These are phyloP conservation scores for Petunia axillaris DNA, from an alignment of 257 asterid genomes.

Conservation along the genomic window DNA sequence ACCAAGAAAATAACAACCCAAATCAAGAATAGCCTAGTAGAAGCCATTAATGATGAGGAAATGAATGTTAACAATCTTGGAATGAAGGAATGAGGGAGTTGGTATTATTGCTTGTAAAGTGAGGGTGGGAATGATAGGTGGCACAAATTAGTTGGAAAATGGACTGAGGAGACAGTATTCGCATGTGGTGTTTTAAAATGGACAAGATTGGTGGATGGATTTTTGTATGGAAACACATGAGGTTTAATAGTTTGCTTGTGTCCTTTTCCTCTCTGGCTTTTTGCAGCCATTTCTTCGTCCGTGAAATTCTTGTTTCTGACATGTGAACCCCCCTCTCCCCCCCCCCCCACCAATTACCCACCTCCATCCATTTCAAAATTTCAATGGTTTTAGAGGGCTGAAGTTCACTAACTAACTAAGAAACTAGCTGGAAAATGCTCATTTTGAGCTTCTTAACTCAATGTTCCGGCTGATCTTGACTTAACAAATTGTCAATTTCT, in stretches of 20 bases:
- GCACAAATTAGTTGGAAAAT: slow-evolving; percentile 7
- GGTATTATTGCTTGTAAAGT: slow-evolving; percentile 18
- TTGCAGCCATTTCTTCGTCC: slow-evolving; percentile 37
- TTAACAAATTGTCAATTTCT: neutral
- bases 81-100: neutral
- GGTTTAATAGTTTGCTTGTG: slow-evolving; percentile 54
- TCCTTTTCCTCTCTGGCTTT: slow-evolving; percentile 59
- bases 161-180: slow-evolving; percentile 40
- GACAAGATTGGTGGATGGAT: slow-evolving; percentile 58
- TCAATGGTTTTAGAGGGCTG: neutral
- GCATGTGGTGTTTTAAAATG: slow-evolving; percentile 40
- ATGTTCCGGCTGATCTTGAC: neutral
- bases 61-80: slow-evolving; percentile 3
- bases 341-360: neutral
- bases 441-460: neutral
- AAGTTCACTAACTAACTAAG: neutral
- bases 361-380: neutral
- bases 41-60: slow-evolving; percentile 57
- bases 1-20: slow-evolving; percentile 34
- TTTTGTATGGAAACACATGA: slow-evolving; percentile 51
- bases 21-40: slow-evolving; percentile 31
- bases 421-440: neutral
- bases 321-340: neutral
- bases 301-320: slow-evolving; percentile 47
- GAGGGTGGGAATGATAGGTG: slow-evolving; percentile 38